A percentile compares a stretch with the other conserved stretches of the same genome.
These are phyloP conservation scores for Monosporozyma servazzii DNA, from an alignment of 805 yeast species.

Conservation along the genomic window DNA sequence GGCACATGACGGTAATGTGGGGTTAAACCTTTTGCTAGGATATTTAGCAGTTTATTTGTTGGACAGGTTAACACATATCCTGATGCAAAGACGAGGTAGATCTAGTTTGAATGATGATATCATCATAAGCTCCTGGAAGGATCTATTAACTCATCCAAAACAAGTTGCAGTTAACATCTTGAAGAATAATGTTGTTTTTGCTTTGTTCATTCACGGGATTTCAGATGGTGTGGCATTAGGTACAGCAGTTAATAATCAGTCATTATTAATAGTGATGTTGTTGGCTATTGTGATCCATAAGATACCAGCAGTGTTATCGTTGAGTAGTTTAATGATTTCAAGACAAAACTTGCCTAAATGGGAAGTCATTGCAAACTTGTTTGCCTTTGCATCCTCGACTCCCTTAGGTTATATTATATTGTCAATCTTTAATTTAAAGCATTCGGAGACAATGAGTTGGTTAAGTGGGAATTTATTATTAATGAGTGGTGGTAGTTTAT, in stretches of 20 bases:
- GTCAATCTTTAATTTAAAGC: conserved; percentile 18
- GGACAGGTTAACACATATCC: conserved; percentile 30
- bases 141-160: conserved; percentile 15
- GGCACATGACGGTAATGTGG: conserved; percentile 32
- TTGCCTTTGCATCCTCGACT: conserved; percentile 29
- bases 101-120: background rate
- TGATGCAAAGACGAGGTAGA: conserved; percentile 6
- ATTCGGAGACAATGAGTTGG: conserved; percentile 23
- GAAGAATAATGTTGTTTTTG: conserved; percentile 43
- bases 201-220: conserved; percentile 49
- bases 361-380: conserved; percentile 39
- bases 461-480: conserved; percentile 26
- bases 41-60: conserved; percentile 39
- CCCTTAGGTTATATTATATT: conserved; percentile 27
- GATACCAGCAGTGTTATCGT: conserved; percentile 55
- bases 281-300: conserved; percentile 55
- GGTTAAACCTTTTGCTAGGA: conserved; percentile 41
- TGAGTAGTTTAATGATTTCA: conserved; percentile 40
- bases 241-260: conserved; percentile 36
- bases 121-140: conserved; percentile 12
- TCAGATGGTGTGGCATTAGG: conserved; percentile 62
- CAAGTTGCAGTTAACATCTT: conserved; percentile 27
- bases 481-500: conserved; percentile 30
- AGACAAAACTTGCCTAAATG: conserved; percentile 32
- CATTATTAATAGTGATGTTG: conserved; percentile 36